These are phyloP conservation scores for Domatiomyces catenatus DNA, from an alignment of 2,329 filamentous ascomycete species.

Conservation along the genomic window DNA sequence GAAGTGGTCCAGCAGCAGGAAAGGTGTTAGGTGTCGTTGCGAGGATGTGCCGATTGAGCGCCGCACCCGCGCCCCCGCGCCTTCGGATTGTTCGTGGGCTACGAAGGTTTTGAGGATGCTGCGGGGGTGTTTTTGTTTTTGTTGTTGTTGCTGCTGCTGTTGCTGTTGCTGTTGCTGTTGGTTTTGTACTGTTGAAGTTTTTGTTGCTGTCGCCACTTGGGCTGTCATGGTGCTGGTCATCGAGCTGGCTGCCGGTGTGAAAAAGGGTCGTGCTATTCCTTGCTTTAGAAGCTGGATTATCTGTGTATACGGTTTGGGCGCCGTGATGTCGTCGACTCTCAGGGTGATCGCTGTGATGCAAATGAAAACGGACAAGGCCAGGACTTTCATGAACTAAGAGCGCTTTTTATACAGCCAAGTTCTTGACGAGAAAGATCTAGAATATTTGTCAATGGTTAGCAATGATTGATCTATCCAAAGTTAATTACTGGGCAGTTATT, in stretches of 20 bases:
- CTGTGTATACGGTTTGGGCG: not conserved
- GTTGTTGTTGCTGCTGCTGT: slow-evolving; percentile 3
- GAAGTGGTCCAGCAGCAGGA: slow-evolving; percentile 95
- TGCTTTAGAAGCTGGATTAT: not conserved
- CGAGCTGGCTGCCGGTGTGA: not conserved
- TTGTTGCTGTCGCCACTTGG: not conserved
- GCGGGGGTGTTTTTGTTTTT: slow-evolving; percentile 46
- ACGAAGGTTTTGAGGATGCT: slow-evolving; percentile 70
- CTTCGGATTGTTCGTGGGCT: slow-evolving; percentile 73
- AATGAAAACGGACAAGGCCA: slow-evolving; percentile 8
- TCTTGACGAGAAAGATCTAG: not conserved
- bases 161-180: slow-evolving; percentile 2
- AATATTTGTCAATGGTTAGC: not conserved
- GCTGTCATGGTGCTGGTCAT: not conserved
- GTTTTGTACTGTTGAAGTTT: slow-evolving; percentile 5
- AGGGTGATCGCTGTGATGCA: slow-evolving; percentile 9
- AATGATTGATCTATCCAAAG: not conserved
- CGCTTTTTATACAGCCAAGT: not conserved
- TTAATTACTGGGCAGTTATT: too few relatives aligned
- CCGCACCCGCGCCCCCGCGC: slow-evolving; percentile 71
- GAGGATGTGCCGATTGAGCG: slow-evolving; percentile 73
- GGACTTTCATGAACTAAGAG: not conserved
- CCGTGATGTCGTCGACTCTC: not conserved
- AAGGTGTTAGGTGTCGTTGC: slow-evolving; percentile 75
- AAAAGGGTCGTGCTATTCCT: not conserved